Evolutionary conservation across 768 basidiomycete species (phyloP).

Genomic region (Fibroporia radiculosa): DNA sequence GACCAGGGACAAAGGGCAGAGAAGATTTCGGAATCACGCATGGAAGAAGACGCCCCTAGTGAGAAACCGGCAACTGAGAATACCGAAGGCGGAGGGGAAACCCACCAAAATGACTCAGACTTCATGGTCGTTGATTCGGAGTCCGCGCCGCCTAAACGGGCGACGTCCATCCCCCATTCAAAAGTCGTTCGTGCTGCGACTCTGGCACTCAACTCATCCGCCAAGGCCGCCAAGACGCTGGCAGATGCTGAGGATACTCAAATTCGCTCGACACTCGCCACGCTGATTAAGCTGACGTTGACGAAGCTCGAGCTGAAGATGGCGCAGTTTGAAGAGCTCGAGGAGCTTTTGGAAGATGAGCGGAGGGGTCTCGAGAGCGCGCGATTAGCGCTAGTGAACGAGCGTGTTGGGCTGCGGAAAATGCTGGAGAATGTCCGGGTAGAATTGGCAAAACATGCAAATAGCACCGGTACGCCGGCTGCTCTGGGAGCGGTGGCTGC

Average conservation of each 20-base stretch:
- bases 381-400: conserved; percentile 70
- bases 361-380: conserved; percentile 77
- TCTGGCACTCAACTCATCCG: conserved; percentile 84
- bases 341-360: conserved; percentile 88
- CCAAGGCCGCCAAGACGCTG: conserved; percentile 73
- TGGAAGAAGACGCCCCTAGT: conserved; percentile 37
- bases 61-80: conserved; percentile 18
- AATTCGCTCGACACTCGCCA: conserved; percentile 70
- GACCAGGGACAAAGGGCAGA: conserved; percentile 28
- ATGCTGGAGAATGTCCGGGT: conserved; percentile 59
- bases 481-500: conserved; percentile 24
- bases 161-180: conserved; percentile 51
- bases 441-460: conserved; percentile 51
- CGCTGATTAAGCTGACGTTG: conserved; percentile 75
- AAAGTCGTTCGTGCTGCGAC: conserved; percentile 77
- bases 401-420: conserved; percentile 64
- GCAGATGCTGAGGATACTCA: conserved; percentile 78
- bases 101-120: conserved; percentile 13
- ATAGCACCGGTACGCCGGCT: conserved; percentile 9
- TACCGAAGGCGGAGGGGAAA: not conserved
- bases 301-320: conserved; percentile 94
- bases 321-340: conserved; percentile 89
- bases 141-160: conserved; percentile 25
- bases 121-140: conserved; percentile 42
- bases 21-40: conserved; percentile 11